Conservation (phyloP, 202 grass and related monocot genomes). For the Carex sylvatica region DNA sequence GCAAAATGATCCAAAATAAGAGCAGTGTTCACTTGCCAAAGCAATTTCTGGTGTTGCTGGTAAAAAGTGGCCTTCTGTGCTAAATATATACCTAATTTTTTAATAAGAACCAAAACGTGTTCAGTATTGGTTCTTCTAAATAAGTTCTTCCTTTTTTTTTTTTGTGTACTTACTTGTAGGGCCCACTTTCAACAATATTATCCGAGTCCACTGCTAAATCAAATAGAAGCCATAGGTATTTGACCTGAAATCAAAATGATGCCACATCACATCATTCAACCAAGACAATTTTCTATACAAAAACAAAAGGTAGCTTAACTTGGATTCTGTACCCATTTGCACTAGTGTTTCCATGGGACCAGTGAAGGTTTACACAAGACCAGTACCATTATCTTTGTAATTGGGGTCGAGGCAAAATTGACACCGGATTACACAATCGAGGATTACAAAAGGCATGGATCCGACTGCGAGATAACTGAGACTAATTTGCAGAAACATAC, state of each 20-base stretch:
- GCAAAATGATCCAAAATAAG: constrained; percentile 88
- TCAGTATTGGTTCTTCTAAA: constrained; percentile 10
- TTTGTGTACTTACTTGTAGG: constrained; percentile 76
- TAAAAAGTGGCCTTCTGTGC: constrained; percentile 93
- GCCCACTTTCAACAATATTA: constrained; percentile 95
- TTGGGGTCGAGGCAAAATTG: background rate
- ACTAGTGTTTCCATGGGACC: background rate
- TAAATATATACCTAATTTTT: constrained; percentile 86
- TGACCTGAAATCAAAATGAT: constrained; percentile 55
- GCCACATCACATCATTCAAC: constrained; percentile 3
- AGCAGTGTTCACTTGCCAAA: constrained; percentile 80
- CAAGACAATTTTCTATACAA: background rate
- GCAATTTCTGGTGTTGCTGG: constrained; percentile 77
- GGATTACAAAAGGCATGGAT: background rate
- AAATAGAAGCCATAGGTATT: constrained; percentile 99
- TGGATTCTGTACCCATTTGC: background rate
- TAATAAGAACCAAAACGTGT: constrained; percentile 22
- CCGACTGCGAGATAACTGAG: background rate
- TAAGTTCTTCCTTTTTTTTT: constrained; percentile 28
- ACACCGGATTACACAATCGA: background rate
- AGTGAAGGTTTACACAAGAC: background rate
- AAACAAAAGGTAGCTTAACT: background rate
- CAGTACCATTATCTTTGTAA: background rate
- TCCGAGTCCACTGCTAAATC: constrained; percentile 85
- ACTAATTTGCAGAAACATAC: background rate